A percentile compares a stretch with the other conserved stretches of the same genome.
Evolutionary conservation across 78 protist species (phyloP).

Genomic region (Guillardia theta): DNA sequence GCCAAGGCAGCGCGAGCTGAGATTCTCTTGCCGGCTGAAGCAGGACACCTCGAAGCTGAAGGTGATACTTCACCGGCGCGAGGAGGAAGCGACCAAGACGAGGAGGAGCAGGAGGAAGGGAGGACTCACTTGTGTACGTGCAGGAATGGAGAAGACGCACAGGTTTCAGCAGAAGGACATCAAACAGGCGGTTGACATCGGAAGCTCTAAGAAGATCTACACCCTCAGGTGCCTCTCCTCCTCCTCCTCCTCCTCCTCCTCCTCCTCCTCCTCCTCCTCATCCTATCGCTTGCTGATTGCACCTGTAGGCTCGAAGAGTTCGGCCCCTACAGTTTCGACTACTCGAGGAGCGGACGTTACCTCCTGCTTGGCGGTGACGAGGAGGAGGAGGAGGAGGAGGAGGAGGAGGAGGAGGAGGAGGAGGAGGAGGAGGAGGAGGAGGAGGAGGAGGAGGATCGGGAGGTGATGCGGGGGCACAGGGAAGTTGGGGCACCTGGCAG

Average conservation of each 20-base stretch:
- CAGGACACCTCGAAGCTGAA: slow-evolving; percentile 24
- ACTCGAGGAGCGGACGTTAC: slow-evolving; percentile 75
- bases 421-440: neutral
- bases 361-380: slow-evolving; percentile 87
- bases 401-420: neutral
- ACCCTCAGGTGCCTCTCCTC: no score
- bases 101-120: slow-evolving; percentile 88
- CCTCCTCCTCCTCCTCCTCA: no score
- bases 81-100: no score
- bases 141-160: slow-evolving; percentile 80
- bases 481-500: no score
- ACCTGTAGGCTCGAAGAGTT: slow-evolving; percentile 48
- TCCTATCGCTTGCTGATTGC: no score
- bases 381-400: neutral
- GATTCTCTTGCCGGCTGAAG: slow-evolving; percentile 31
- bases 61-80: neutral
- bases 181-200: slow-evolving; percentile 63
- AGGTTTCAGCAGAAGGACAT: slow-evolving; percentile 70
- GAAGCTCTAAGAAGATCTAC: slow-evolving; percentile 64
- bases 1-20: neutral
- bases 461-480: neutral
- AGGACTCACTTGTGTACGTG: no score
- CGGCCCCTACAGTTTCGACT: slow-evolving; percentile 85
- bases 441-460: neutral
- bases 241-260: no score